These are phyloP conservation scores for Hibiscus syriacus DNA, from an alignment of 345 rosid genomes.

Conservation along the genomic window DNA sequence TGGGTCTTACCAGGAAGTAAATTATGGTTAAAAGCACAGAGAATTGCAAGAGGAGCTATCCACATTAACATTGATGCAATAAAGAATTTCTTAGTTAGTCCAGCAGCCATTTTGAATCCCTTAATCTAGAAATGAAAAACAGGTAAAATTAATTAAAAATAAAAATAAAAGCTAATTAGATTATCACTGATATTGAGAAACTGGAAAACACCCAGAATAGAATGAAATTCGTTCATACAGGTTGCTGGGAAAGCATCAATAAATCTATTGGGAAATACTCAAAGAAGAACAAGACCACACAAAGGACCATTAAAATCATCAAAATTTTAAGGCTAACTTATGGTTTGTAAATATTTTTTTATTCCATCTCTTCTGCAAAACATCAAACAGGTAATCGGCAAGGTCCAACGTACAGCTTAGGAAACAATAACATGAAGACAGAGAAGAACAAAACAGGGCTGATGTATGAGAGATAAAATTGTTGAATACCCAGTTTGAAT, in stretches of 20 bases:
- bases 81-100: no score
- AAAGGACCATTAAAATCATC: no score
- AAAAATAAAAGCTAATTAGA: not conserved
- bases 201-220: not conserved
- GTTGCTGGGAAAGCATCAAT: not conserved
- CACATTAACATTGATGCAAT: no score
- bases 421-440: not conserved
- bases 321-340: no score
- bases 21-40: no score
- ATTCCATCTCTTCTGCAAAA: no score
- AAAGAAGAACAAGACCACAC: no score
- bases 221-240: not conserved
- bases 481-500: not conserved
- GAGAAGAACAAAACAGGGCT: not conserved
- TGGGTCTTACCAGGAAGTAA: no score
- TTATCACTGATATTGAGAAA: not conserved
- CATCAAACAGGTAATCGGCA: slow-evolving; percentile 25
- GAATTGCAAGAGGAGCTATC: no score
- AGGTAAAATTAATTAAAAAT: not conserved
- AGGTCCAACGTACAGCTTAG: not conserved
- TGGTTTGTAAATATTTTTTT: no score
- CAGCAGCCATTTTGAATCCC: no score
- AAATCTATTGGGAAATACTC: not conserved
- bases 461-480: not conserved
- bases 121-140: not conserved